Conservation (phyloP, 2,329 filamentous ascomycete species). For the Fusarium multiceps region DNA sequence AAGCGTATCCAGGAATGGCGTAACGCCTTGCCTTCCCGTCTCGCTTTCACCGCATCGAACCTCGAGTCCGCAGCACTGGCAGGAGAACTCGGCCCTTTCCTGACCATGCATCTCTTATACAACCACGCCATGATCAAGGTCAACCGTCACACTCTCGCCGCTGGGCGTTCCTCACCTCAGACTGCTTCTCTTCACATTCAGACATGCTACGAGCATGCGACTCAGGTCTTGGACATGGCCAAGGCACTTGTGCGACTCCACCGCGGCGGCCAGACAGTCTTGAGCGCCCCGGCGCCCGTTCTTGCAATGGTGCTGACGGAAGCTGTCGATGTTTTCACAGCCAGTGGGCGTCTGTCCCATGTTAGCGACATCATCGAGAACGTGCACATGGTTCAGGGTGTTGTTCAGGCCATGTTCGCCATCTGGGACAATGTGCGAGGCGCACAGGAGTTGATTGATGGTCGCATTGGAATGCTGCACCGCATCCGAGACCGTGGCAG, state of each 20-base stretch:
- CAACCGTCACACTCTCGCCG: conserved; percentile 67
- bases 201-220: conserved; percentile 63
- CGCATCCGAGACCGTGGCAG: conserved; percentile 50
- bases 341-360: conserved; percentile 64
- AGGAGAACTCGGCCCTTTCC: conserved; percentile 66
- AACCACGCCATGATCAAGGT: conserved; percentile 72
- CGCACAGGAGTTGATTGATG: conserved; percentile 61
- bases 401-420: conserved; percentile 65
- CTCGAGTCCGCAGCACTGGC: conserved; percentile 66
- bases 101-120: conserved; percentile 75
- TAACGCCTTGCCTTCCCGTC: conserved; percentile 63
- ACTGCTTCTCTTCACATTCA: conserved; percentile 59
- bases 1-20: conserved; percentile 69
- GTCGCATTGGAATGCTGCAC: conserved; percentile 51
- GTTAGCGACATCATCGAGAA: conserved; percentile 65
- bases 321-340: conserved; percentile 74
- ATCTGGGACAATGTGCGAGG: conserved; percentile 70
- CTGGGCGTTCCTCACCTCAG: conserved; percentile 53
- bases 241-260: conserved; percentile 55
- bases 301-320: conserved; percentile 70
- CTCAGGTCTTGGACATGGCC: conserved; percentile 61
- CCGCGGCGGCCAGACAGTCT: conserved; percentile 46
- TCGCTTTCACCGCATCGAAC: conserved; percentile 67
- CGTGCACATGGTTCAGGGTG: conserved; percentile 63
- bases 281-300: conserved; percentile 67